phyloP scores from a whole-genome alignment of 768 basidiomycete species.

The Coprinopsis sp. region DNA sequence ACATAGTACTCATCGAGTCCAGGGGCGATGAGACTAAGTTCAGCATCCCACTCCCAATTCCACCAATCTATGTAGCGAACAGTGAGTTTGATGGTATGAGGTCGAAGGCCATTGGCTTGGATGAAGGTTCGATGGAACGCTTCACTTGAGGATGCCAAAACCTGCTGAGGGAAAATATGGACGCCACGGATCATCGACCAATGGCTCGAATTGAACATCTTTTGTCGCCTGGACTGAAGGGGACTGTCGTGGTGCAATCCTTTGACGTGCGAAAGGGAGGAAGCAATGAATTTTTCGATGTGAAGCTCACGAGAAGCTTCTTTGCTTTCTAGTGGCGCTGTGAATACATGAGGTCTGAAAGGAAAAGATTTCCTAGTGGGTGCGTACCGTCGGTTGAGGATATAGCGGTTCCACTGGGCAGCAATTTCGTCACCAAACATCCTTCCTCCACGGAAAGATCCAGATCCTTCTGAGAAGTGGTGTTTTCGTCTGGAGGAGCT shows the following conservation, averaged over 20 bases:
- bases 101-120: not conserved
- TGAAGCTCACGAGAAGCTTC: no score
- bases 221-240: not conserved
- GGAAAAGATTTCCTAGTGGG: no score
- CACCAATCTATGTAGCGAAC: not conserved
- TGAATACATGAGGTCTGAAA: no score
- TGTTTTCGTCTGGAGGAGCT: no score
- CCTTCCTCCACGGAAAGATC: no score
- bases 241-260: not conserved
- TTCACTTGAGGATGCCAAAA: not conserved
- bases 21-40: not conserved
- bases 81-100: not conserved
- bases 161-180: not conserved
- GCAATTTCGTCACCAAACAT: no score
- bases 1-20: no score
- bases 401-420: no score
- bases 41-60: not conserved
- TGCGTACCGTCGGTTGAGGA: no score
- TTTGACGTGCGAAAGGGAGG: not conserved
- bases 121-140: not conserved
- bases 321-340: not conserved
- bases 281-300: not conserved
- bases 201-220: not conserved
- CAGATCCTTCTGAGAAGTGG: no score
- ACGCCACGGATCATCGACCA: not conserved